Conservation (phyloP, 202 grass and related monocot genomes). For the Cymbopogon flexuosus region DNA sequence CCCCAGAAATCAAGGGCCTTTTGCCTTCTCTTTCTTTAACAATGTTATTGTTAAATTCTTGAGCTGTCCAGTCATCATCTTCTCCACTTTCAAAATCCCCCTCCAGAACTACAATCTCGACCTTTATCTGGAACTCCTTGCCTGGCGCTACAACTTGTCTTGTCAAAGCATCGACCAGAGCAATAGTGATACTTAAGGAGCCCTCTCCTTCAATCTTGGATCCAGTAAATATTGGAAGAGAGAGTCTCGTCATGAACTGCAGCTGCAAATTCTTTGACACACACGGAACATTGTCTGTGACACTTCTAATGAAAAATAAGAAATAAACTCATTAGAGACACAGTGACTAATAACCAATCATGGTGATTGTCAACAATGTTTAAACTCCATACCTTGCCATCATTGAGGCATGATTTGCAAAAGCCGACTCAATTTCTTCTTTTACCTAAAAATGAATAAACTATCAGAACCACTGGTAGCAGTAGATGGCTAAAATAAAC, state of each 20-base stretch:
- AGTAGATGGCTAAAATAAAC: background rate
- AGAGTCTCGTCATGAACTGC: conserved; percentile 71
- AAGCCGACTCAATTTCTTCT: conserved; percentile 85
- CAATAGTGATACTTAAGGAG: conserved; percentile 46
- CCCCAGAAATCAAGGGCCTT: conserved; percentile 73
- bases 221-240: conserved; percentile 94
- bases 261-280: conserved; percentile 56
- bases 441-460: conserved; percentile 60
- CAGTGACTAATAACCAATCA: background rate
- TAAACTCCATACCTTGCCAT: conserved; percentile 47
- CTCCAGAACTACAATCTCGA: conserved; percentile 88
- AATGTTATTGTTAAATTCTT: conserved; percentile 87
- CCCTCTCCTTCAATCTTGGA: conserved; percentile 81
- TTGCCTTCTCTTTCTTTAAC: conserved; percentile 91
- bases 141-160: conserved; percentile 43
- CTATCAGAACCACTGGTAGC: background rate
- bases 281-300: conserved; percentile 28
- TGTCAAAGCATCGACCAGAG: conserved; percentile 57
- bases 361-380: background rate
- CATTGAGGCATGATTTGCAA: conserved; percentile 63
- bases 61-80: conserved; percentile 56
- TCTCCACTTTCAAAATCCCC: conserved; percentile 82
- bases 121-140: conserved; percentile 50
- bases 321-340: conserved; percentile 36
- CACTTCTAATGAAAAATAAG: conserved; percentile 29